Base-by-base conservation (phyloP, 2,329 filamentous ascomycete species). In the Ophiocordyceps camponoti-leonardi region DNA sequence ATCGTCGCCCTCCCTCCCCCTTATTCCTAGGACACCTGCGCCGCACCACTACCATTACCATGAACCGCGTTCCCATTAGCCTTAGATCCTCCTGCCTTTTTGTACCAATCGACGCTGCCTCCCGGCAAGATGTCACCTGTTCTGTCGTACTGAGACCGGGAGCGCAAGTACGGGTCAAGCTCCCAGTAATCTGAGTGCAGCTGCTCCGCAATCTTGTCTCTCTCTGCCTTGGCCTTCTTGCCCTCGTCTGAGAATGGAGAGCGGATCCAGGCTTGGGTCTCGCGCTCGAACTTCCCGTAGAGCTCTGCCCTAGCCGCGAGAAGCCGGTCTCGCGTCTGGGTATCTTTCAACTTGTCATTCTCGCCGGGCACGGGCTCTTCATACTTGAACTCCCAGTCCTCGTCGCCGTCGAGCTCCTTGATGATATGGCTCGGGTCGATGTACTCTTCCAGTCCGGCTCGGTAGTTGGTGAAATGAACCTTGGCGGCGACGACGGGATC, bases 401-500 rank as follows among this genome's bases (percentile, higher is more conserved):
- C 87, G 7, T 83, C 76, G 42, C 92, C 92, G 20, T 87, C 90
- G 4, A 95, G 72, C 50, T 94, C 88, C 56, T 81, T 84, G 48
- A 82, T 75, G 51, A 96, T 83, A 43, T 81, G 79, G 42, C 69
- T 68, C 37, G 69, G 69, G 12, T 78, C 72, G 47, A 98, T 82
- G 58, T 82, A 95, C 46, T 79, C 69, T 51, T 83, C 76, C 45
- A 98, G 69, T 45, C 95, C 90, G 46, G 82, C 73, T 46, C 79
- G 67, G 52, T 78, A 86, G 57, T 86, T 92, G 47, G 85, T 92
- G 62, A 96, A 96, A 61, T 95, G 80, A 19, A 98, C 83, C 64
- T 98, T 98, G 58, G 77, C 73, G 22, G 92, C 92, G 26, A 98
- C 90, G 4, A 98, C 90, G 2, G 92, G 92, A 60, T 98, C 92